Base-by-base conservation (phyloP, 768 basidiomycete species). In the Mycena capillaripes region DNA sequence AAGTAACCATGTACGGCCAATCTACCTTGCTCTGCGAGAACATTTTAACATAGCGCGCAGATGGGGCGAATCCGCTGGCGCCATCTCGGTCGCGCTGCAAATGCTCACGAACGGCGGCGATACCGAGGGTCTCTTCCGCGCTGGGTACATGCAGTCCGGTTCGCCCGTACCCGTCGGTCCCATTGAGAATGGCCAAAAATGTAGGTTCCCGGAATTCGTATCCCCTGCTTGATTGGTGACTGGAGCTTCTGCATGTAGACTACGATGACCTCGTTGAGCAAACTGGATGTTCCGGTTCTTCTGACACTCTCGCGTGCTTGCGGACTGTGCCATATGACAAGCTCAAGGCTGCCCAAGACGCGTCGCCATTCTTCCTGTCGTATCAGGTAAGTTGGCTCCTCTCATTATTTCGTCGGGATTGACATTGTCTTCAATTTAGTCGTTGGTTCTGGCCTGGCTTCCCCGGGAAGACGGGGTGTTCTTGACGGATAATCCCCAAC, bases 31-130 rank as follows among this genome's bases (percentile, higher is more conserved):
- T 30, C 12, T 19, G 4, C 48, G 38, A 4, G 29, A 32, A 30
- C 32, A 60, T 27, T 44, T 36, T 36, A 78, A 25, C 21, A n/a
- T 23, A n/a, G 27, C 17, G 8, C 38, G 14, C 65, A 87, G 87
- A 29, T 88, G 86, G 82, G 90, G 91, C 16, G 85, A 90, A 77
- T 86, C 85, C 6, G 88, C 90, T 0, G 91, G 91, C 17, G 89
- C 90, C 3, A 86, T 89, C 61, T 86, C 87, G 46, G 86, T 86
- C 19, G 78, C 85, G 8, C 73, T 88, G 25, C 89, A 90, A 8
- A 87, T 89, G 84, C 58, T 89, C 17, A 78, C 84, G 23, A 86
- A 86, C 71, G 82, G 79, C 14, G 87, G 86, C 5, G 72, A 87
- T 57, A 80, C 78, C 17, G 86, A 86, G 66, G 85, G 85, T 0